These are phyloP conservation scores for Osmozyma mogii DNA, from an alignment of 805 yeast genomes.

Conservation along the genomic window DNA sequence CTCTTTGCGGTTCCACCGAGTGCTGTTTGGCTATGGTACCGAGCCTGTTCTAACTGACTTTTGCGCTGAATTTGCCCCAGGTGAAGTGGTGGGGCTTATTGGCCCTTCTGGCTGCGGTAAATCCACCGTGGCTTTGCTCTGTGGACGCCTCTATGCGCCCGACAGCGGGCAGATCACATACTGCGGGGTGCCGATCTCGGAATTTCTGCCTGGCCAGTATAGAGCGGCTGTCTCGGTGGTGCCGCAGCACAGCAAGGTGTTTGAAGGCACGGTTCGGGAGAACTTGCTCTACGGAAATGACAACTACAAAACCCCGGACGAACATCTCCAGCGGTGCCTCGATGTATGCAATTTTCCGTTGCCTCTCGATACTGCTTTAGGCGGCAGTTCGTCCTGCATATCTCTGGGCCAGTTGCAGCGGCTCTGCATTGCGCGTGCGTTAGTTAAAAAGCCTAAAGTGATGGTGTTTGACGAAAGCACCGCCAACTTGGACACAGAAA, in stretches of 20 bases:
- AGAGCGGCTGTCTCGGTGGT: slow-evolving; percentile 59
- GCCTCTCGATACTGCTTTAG: slow-evolving; percentile 54
- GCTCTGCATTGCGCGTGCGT: slow-evolving; percentile 74
- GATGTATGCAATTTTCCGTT: slow-evolving; percentile 51
- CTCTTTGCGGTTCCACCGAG: slow-evolving; percentile 30
- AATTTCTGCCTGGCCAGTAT: slow-evolving; percentile 38
- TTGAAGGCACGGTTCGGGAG: slow-evolving; percentile 65
- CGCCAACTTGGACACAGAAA: slow-evolving; percentile 70
- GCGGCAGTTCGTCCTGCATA: slow-evolving; percentile 39
- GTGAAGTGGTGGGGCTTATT: slow-evolving; percentile 55
- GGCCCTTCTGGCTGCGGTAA: slow-evolving; percentile 94
- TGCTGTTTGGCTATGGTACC: slow-evolving; percentile 11
- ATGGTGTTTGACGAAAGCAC: slow-evolving; percentile 87
- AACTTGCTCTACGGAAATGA: slow-evolving; percentile 58
- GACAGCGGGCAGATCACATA: slow-evolving; percentile 33
- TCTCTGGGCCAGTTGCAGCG: slow-evolving; percentile 94
- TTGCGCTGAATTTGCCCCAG: slow-evolving; percentile 32
- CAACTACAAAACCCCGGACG: slow-evolving; percentile 10
- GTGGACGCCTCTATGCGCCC: slow-evolving; percentile 46
- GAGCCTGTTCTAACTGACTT: slow-evolving; percentile 33
- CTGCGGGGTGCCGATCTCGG: slow-evolving; percentile 40
- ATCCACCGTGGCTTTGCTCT: slow-evolving; percentile 58
- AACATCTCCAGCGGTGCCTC: slow-evolving; percentile 26
- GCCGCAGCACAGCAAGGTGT: slow-evolving; percentile 64
- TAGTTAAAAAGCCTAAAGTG: slow-evolving; percentile 56